A percentile compares a stretch with the other conserved stretches of the same genome.
Evolutionary conservation across 1,284 basidiomycete genomes (phyloP).

Genomic region (Entoloma clypeatum): DNA sequence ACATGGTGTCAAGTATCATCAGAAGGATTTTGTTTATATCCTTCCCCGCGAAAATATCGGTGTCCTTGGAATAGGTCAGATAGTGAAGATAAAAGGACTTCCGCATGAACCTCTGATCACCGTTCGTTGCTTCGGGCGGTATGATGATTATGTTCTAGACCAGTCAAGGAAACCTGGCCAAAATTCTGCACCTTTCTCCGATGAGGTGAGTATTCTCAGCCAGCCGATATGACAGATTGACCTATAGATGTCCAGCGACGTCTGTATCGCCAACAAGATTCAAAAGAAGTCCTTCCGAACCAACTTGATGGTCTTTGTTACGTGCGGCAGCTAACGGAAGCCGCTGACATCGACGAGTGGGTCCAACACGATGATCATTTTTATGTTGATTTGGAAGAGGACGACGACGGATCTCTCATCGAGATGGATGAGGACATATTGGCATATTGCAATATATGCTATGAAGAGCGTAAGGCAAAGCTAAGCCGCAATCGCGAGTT

Average conservation of each 20-base stretch:
- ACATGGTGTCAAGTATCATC: conserved; percentile 47
- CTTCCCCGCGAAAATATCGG: conserved; percentile 22
- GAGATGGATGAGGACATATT: conserved; percentile 28
- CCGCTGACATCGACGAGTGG: conserved; percentile 43
- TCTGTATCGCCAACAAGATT: conserved; percentile 36
- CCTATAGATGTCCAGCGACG: conserved; percentile 34
- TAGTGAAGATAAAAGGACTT: conserved; percentile 35
- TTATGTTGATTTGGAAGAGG: conserved; percentile 40
- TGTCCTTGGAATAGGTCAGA: conserved; percentile 52
- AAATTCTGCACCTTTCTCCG: conserved; percentile 18
- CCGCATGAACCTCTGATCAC: conserved; percentile 27
- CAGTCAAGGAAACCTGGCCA: conserved; percentile 6
- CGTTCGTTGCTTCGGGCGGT: conserved; percentile 41
- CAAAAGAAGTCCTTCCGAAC: conserved; percentile 28
- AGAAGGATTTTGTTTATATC: conserved; percentile 57
- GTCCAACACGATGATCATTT: conserved; percentile 49
- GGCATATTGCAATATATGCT: conserved; percentile 36
- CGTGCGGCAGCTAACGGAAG: conserved; percentile 30
- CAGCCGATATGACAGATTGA: background rate
- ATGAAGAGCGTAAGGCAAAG: conserved; percentile 25
- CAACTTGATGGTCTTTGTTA: conserved; percentile 48
- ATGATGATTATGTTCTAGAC: conserved; percentile 33
- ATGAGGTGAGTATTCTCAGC: conserved; percentile 28
- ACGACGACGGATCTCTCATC: conserved; percentile 25
- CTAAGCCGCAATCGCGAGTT: conserved; percentile 30